phyloP scores from a whole-genome alignment of 2,329 filamentous ascomycete genomes.

The Dactylella cylindrospora region DNA sequence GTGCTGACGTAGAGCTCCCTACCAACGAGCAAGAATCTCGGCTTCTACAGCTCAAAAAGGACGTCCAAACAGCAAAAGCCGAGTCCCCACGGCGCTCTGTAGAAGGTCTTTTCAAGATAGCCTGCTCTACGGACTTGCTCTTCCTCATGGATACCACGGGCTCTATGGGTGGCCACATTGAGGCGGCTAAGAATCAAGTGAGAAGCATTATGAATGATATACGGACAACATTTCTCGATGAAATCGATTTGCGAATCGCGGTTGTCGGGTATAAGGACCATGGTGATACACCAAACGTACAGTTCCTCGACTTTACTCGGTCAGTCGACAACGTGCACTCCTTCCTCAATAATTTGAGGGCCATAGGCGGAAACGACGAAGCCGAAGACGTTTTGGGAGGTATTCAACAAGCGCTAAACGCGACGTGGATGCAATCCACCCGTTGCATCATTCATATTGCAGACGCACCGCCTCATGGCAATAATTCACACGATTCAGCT shows the following conservation, averaged over 20 bases:
- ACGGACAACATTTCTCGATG: conserved; percentile 50
- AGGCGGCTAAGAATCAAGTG: conserved; percentile 52
- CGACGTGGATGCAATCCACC: conserved; percentile 51
- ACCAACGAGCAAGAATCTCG: conserved; percentile 7
- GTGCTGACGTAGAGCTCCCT: not conserved
- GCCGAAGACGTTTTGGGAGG: conserved; percentile 53
- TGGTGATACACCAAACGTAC: conserved; percentile 45
- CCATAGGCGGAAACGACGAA: conserved; percentile 50
- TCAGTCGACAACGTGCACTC: conserved; percentile 43
- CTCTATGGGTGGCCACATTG: conserved; percentile 51
- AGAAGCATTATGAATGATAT: conserved; percentile 51
- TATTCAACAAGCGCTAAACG: conserved; percentile 50
- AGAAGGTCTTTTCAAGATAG: conserved; percentile 50
- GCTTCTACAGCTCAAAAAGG: conserved; percentile 21
- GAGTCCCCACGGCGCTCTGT: conserved; percentile 43
- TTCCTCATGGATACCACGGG: conserved; percentile 53
- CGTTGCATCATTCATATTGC: conserved; percentile 51
- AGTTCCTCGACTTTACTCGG: conserved; percentile 51
- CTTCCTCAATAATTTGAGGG: conserved; percentile 48
- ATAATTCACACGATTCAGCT: conserved; percentile 45
- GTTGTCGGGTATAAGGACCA: conserved; percentile 54
- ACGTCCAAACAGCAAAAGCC: conserved; percentile 22
- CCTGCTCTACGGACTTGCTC: conserved; percentile 52
- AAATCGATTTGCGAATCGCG: conserved; percentile 51
- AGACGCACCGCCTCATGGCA: conserved; percentile 51